These are phyloP conservation scores for Evernia prunastri DNA, from an alignment of 495 filamentous ascomycete species.

Conservation along the genomic window DNA sequence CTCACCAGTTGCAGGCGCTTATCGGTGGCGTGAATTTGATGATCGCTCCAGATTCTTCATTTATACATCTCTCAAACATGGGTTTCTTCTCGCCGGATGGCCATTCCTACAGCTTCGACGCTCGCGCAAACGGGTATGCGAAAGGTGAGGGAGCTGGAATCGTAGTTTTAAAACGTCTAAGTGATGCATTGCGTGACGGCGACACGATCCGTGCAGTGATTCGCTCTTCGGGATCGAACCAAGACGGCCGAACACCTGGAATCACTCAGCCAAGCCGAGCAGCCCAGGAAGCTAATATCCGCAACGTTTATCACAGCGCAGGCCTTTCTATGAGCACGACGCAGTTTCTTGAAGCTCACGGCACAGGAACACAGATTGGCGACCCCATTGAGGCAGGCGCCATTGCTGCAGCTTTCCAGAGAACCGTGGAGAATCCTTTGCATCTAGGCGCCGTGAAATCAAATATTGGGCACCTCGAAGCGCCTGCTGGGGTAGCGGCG, in stretches of 20 bases:
- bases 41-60: too few relatives aligned
- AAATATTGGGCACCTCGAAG: constrained; percentile 30
- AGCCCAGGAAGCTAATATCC: too few relatives aligned
- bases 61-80: too few relatives aligned
- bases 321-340: constrained; percentile 17
- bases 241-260: constrained; percentile 34
- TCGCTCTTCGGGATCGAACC: constrained; percentile 31
- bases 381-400: constrained; percentile 21
- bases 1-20: too few relatives aligned
- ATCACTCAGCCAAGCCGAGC: constrained; percentile 30
- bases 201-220: constrained; percentile 38
- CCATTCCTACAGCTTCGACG: too few relatives aligned
- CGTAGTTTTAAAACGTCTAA: too few relatives aligned
- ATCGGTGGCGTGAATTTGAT: too few relatives aligned
- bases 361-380: constrained; percentile 10
- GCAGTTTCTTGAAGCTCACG: constrained; percentile 36
- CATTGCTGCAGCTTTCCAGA: constrained; percentile 16
- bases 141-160: too few relatives aligned
- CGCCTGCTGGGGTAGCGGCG: constrained; percentile 41
- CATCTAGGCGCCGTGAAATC: constrained; percentile 29
- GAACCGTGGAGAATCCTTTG: too few relatives aligned
- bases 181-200: too few relatives aligned
- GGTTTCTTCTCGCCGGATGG: too few relatives aligned
- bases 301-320: constrained; percentile 21
- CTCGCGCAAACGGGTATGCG: too few relatives aligned